These are phyloP conservation scores for Ascochyta fabae DNA, from an alignment of 2,329 filamentous ascomycete species.

Conservation along the genomic window DNA sequence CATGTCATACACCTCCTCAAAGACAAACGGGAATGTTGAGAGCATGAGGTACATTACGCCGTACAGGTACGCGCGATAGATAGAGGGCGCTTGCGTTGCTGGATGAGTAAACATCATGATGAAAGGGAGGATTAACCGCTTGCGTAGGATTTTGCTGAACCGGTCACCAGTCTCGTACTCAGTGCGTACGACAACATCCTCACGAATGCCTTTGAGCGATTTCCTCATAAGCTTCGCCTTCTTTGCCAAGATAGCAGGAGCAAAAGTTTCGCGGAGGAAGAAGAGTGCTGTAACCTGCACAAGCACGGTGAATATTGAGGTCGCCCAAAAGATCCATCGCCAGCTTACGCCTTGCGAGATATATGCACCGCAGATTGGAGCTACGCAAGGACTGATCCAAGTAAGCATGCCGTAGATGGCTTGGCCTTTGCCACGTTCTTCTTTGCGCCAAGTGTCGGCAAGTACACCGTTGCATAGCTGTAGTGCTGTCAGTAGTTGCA, in stretches of 20 bases:
- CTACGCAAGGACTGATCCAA: constrained; percentile 68
- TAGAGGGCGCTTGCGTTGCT: constrained; percentile 63
- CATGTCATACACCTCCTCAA: constrained; percentile 62
- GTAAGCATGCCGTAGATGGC: constrained; percentile 67
- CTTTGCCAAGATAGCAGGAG: constrained; percentile 53
- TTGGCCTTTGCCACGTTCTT: constrained; percentile 67
- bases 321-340: constrained; percentile 76
- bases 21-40: constrained; percentile 65
- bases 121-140: constrained; percentile 40
- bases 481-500: neutral
- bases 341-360: constrained; percentile 53
- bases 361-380: constrained; percentile 45
- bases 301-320: constrained; percentile 65
- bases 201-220: constrained; percentile 45
- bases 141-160: constrained; percentile 36
- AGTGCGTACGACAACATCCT: constrained; percentile 40
- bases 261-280: constrained; percentile 60
- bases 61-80: constrained; percentile 64
- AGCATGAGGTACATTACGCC: constrained; percentile 70
- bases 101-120: constrained; percentile 65
- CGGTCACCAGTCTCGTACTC: constrained; percentile 46
- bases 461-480: constrained; percentile 45
- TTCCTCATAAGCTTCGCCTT: constrained; percentile 55
- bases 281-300: constrained; percentile 67
- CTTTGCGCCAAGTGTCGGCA: constrained; percentile 64